These are phyloP conservation scores for Pestalotiopsis sp. DNA, from an alignment of 2,329 filamentous ascomycete genomes.

Conservation along the genomic window DNA sequence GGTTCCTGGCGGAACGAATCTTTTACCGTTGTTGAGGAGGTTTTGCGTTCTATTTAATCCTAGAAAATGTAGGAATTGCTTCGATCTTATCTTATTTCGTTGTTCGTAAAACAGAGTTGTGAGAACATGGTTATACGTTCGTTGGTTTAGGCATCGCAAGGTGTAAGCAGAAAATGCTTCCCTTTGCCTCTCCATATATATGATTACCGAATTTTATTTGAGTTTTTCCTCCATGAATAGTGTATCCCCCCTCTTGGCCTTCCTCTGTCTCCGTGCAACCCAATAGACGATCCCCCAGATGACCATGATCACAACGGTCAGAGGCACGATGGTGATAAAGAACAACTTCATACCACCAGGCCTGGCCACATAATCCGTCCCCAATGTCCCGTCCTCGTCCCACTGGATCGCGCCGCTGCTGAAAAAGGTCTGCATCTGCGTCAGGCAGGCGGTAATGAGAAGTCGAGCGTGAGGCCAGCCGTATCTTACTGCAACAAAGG, in stretches of 20 bases:
- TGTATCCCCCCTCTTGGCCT: neutral
- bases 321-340: neutral
- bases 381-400: conserved; percentile 6
- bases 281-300: neutral
- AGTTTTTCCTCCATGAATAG: neutral
- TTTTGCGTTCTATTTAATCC: neutral
- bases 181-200: neutral
- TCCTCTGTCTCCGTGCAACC: conserved; percentile 15
- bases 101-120: too few species aligned
- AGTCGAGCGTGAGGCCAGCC: neutral
- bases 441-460: neutral
- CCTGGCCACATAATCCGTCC: conserved; percentile 1
- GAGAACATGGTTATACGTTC: too few species aligned
- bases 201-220: neutral
- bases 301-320: conserved; percentile 12
- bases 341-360: neutral
- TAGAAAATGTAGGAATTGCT: too few species aligned
- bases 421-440: conserved; percentile 11
- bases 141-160: too few species aligned
- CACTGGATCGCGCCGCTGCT: conserved; percentile 8
- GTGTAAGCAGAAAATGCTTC: too few species aligned
- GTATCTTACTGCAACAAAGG: conserved; percentile 10
- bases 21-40: neutral
- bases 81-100: too few species aligned
- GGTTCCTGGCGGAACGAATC: neutral